Evolutionary conservation across 352 stramenopile species (phyloP).

Genomic region (Globisporangium spiculum): DNA sequence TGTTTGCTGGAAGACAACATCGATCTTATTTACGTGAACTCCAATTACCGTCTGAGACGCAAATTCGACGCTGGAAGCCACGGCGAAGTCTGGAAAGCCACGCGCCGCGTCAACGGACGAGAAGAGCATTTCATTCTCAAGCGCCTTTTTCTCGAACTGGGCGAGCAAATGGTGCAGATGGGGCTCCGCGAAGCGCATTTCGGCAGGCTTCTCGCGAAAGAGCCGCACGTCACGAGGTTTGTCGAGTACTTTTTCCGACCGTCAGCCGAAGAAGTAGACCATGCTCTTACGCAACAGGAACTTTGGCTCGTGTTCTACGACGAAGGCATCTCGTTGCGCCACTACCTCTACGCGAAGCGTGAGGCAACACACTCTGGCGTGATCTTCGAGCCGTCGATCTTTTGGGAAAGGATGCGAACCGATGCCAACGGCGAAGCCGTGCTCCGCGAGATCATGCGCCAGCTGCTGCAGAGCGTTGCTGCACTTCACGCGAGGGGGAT

Average conservation of each 20-base stretch:
- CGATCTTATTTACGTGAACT: constrained; percentile 67
- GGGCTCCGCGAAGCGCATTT: constrained; percentile 85
- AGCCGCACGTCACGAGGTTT: constrained; percentile 78
- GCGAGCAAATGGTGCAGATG: constrained; percentile 66
- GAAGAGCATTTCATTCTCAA: constrained; percentile 82
- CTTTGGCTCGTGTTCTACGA: constrained; percentile 91
- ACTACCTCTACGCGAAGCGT: constrained; percentile 82
- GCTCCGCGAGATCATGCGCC: constrained; percentile 92
- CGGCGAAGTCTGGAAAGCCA: constrained; percentile 79
- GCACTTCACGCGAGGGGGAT: constrained; percentile 88
- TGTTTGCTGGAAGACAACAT: constrained; percentile 56
- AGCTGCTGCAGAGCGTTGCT: constrained; percentile 90
- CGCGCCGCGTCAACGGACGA: constrained; percentile 15
- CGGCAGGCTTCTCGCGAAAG: constrained; percentile 38
- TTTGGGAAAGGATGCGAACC: constrained; percentile 72
- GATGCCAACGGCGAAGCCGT: constrained; percentile 55
- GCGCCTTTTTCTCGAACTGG: constrained; percentile 72
- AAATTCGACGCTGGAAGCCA: constrained; percentile 85
- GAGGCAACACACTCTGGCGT: constrained; percentile 41
- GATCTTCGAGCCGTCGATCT: constrained; percentile 69
- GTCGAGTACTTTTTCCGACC: constrained; percentile 87
- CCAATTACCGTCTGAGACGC: constrained; percentile 68
- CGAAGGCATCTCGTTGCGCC: constrained; percentile 83
- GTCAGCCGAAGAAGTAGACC: background rate
- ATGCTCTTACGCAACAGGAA: constrained; percentile 32